Conservation (phyloP, 2,329 filamentous ascomycete genomes). For the Phialophora macrospora region DNA sequence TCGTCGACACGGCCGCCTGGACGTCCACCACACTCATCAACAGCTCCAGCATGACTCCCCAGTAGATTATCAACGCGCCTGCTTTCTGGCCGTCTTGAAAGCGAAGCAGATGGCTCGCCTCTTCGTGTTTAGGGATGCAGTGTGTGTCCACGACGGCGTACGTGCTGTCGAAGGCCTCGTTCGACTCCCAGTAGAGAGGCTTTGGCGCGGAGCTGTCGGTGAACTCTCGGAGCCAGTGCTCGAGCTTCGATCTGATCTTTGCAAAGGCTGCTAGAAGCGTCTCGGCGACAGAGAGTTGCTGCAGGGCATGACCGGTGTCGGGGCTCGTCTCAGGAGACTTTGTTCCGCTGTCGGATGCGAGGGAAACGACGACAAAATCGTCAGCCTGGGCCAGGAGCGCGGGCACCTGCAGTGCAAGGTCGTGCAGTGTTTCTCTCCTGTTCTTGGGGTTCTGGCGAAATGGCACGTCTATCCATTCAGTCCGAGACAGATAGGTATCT, state of each 20-base stretch:
- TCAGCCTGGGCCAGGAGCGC: neutral
- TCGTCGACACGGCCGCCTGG: neutral
- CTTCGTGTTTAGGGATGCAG: slow-evolving; percentile 1
- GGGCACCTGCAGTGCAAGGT: slow-evolving; percentile 9
- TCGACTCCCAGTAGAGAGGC: slow-evolving; percentile 12
- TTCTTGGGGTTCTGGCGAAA: slow-evolving; percentile 3
- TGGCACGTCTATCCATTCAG: slow-evolving; percentile 5
- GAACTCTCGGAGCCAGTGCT: slow-evolving; percentile 8
- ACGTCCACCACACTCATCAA: slow-evolving; percentile 12
- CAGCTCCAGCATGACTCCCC: slow-evolving; percentile 13
- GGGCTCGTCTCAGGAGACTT: neutral
- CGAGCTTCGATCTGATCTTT: neutral
- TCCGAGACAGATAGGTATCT: neutral
- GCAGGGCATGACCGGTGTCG: neutral
- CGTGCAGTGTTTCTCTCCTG: slow-evolving; percentile 12
- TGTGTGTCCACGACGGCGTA: neutral
- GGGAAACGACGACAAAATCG: neutral
- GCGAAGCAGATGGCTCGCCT: slow-evolving; percentile 2
- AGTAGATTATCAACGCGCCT: slow-evolving; percentile 7
- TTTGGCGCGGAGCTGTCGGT: neutral
- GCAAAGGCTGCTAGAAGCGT: neutral
- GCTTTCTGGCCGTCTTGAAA: slow-evolving; percentile 17
- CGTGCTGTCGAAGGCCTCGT: neutral
- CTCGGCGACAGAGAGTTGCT: neutral
- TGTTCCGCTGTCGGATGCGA: neutral